Conservation (phyloP, 495 filamentous ascomycete species). For the Neurospora sp. region DNA sequence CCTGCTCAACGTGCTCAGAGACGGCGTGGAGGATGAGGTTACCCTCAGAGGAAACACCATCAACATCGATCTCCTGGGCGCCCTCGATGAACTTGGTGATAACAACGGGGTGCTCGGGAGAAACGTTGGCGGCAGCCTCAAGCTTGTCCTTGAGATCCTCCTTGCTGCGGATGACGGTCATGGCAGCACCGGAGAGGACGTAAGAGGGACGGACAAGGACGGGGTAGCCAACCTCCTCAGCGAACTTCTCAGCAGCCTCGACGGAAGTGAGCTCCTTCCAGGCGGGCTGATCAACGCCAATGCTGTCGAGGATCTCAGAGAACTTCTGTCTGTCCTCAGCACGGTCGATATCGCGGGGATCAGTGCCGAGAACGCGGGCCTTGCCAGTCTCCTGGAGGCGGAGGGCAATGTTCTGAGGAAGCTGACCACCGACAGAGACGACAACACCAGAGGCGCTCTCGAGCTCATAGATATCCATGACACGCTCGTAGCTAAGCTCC, state of each 20-base stretch:
- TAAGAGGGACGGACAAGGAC: slow-evolving; percentile 95
- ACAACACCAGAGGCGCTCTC: slow-evolving; percentile 82
- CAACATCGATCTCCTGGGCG: slow-evolving; percentile 95
- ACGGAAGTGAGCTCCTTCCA: slow-evolving; percentile 97
- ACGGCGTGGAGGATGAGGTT: slow-evolving; percentile 87
- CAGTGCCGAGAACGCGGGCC: slow-evolving; percentile 82
- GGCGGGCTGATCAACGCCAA: slow-evolving; percentile 87
- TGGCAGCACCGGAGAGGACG: slow-evolving; percentile 93
- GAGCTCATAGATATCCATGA: slow-evolving; percentile 98
- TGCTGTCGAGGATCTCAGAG: slow-evolving; percentile 91
- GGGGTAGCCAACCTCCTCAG: slow-evolving; percentile 80
- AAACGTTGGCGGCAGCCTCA: slow-evolving; percentile 79
- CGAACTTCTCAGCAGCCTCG: slow-evolving; percentile 77
- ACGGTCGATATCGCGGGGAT: slow-evolving; percentile 90
- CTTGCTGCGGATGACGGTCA: slow-evolving; percentile 96
- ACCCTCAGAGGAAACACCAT: slow-evolving; percentile 81
- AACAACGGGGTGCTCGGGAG: slow-evolving; percentile 96
- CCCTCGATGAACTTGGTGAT: slow-evolving; percentile 99
- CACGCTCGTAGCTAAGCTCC: slow-evolving; percentile 91
- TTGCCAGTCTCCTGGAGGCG: slow-evolving; percentile 84
- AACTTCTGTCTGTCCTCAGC: slow-evolving; percentile 98
- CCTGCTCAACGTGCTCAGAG: slow-evolving; percentile 94
- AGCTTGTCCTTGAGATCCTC: slow-evolving; percentile 86
- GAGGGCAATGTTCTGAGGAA: slow-evolving; percentile 94
- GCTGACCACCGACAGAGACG: slow-evolving; percentile 89